phyloP scores from a whole-genome alignment of 805 yeast species.

The Candida sanyiensis region DNA sequence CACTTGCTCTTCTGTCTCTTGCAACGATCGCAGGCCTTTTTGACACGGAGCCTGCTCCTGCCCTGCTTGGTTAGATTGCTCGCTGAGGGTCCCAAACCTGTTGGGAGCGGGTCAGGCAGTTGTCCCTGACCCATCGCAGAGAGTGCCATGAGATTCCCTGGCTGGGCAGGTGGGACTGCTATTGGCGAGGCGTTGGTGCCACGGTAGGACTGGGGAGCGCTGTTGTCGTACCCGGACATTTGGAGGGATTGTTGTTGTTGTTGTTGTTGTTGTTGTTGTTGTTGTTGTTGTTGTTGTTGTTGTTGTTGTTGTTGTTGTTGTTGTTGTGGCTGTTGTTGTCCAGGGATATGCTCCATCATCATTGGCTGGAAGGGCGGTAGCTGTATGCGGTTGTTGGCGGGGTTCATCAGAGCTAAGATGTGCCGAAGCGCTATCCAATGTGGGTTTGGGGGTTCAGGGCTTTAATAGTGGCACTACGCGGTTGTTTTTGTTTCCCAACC shows the following conservation, averaged over 20 bases:
- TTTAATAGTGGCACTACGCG: too few relatives aligned
- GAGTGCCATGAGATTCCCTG: too few relatives aligned
- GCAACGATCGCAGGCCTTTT: constrained; percentile 53
- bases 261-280: constrained; percentile 4
- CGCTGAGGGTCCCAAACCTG: background rate
- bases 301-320: constrained; percentile 16
- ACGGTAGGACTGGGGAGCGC: background rate
- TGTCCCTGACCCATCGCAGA: too few relatives aligned
- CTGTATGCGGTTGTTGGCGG: constrained; percentile 20
- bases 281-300: constrained; percentile 1
- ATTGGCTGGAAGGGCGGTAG: constrained; percentile 18
- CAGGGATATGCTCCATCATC: constrained; percentile 20
- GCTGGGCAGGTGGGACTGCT: background rate
- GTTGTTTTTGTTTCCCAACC: too few relatives aligned
- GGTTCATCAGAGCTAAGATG: too few relatives aligned
- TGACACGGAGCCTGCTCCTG: constrained; percentile 30
- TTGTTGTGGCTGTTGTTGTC: constrained; percentile 18
- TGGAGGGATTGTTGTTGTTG: constrained; percentile 4
- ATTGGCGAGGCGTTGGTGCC: background rate
- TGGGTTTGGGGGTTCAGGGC: too few relatives aligned
- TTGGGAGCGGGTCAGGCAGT: too few relatives aligned
- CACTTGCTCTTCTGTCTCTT: constrained; percentile 52
- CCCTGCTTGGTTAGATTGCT: constrained; percentile 9
- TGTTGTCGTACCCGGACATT: background rate
- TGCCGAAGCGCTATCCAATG: too few relatives aligned